phyloP scores from a whole-genome alignment of 805 yeast genomes.

The Dipodascus albidus region DNA sequence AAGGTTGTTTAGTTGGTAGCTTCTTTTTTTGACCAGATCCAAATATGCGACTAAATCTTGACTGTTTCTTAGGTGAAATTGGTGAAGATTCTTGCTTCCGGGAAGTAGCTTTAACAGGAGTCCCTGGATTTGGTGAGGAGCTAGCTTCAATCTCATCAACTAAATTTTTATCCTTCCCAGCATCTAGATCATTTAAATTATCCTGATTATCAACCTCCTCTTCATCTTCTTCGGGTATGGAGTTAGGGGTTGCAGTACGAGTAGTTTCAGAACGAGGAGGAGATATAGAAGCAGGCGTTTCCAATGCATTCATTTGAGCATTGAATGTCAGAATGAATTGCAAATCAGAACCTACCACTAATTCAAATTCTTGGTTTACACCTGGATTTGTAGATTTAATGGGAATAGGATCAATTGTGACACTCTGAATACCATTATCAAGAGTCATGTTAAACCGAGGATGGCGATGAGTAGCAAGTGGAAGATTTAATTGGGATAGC shows the following conservation, averaged over 20 bases:
- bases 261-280: neutral
- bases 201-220: neutral
- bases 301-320: slow-evolving; percentile 24
- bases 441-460: slow-evolving; percentile 38
- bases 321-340: slow-evolving; percentile 67
- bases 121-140: too few relatives aligned
- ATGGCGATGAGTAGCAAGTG: slow-evolving; percentile 30
- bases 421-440: slow-evolving; percentile 73
- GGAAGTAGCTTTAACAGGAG: too few relatives aligned
- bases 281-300: neutral
- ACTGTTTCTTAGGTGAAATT: slow-evolving; percentile 12
- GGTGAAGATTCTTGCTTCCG: neutral
- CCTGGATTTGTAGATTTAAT: slow-evolving; percentile 21
- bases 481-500: slow-evolving; percentile 29
- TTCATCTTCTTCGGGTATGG: neutral
- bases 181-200: too few relatives aligned
- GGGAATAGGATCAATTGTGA: slow-evolving; percentile 43
- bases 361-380: slow-evolving; percentile 69
- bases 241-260: neutral
- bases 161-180: neutral
- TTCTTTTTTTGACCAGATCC: slow-evolving; percentile 10
- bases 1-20: neutral
- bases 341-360: slow-evolving; percentile 47
- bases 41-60: slow-evolving; percentile 10
- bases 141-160: neutral